A percentile compares a stretch with the other conserved stretches of the same genome.
These are phyloP conservation scores for Elsinoe perseae DNA, from an alignment of 2,329 filamentous ascomycete genomes.

Conservation along the genomic window DNA sequence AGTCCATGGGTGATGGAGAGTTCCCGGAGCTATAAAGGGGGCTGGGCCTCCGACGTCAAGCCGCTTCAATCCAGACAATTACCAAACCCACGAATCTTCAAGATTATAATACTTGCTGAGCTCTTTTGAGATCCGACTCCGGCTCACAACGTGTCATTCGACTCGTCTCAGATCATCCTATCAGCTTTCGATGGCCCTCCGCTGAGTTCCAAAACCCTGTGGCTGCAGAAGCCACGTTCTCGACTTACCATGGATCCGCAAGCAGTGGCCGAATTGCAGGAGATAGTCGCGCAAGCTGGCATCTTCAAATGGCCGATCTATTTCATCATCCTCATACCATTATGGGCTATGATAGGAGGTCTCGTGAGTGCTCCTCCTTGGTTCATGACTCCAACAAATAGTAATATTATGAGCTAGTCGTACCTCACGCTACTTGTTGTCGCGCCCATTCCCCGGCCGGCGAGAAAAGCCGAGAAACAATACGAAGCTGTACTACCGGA, in stretches of 20 bases:
- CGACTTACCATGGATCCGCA: slow-evolving; percentile 2
- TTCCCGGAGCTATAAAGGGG: not conserved
- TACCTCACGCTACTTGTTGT: slow-evolving; percentile 56
- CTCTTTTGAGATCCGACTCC: too few species aligned
- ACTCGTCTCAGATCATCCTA: too few species aligned
- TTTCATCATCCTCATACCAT: slow-evolving; percentile 7
- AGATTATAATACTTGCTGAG: too few species aligned
- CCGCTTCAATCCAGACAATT: too few species aligned
- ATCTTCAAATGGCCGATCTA: slow-evolving; percentile 13
- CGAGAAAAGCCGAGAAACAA: slow-evolving; percentile 70
- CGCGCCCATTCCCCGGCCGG: slow-evolving; percentile 70
- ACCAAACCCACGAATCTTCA: too few species aligned
- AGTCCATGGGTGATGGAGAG: not conserved
- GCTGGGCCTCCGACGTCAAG: not conserved
- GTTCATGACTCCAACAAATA: not conserved
- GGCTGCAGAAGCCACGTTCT: slow-evolving; percentile 7
- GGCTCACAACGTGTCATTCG: too few species aligned
- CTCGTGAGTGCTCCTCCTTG: not conserved
- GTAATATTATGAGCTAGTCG: slow-evolving; percentile 19
- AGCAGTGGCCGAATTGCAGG: slow-evolving; percentile 7
- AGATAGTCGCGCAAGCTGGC: slow-evolving; percentile 11
- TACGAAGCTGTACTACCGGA: slow-evolving; percentile 68
- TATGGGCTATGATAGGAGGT: slow-evolving; percentile 7
- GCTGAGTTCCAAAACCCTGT: not conserved
- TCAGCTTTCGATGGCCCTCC: not conserved